Base-by-base conservation (phyloP, 2,329 filamentous ascomycete genomes). In the Pseudogymnoascus sp. region DNA sequence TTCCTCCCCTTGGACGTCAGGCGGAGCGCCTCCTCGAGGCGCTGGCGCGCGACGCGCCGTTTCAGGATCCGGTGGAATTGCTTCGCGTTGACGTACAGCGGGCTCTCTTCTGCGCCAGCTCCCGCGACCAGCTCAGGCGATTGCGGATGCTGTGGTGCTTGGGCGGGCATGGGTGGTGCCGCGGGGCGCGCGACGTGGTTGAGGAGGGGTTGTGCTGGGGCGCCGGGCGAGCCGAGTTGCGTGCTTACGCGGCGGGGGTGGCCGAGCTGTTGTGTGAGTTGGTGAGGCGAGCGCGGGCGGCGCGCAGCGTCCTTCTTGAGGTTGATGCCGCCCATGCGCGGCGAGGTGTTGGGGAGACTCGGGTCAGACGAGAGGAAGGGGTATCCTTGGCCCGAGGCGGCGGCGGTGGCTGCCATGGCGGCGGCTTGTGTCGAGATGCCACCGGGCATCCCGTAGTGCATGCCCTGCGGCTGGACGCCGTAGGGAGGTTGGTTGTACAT, bases 41-140 rank as follows among this genome's bases (percentile, higher is more conserved):
- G 91, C 76, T 97, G 95, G 35, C 95, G 85, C 6, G 95, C 95
- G 67, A 97, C 91, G 65, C 95, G 86, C 64, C 95, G 85, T 80
- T 99, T 97, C 63, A 99, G 78, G 60, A 99, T 99, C 26, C 95
- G 89, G 74, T 99, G 95, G 70, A 99, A 99, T 72, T 99, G 95
- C 76, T 99, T 99, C 4, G 95, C 95, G 71, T 99, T 99, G 72
- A 99, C 95, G 70, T 99, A 99, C 0, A 99, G 80, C 0, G 95
- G 95, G 0, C 93, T 93, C 73, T 99, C 95, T 74, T 97, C 95
- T 3, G 87, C 86, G 2, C 38, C 38, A 13, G 83, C 83, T 2
- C 80, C 82, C 7, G 88, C 80, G 1, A 89, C 83, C 70, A 95
- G 85, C 73, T 97, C 93, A 7, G 91, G 90, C 0, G 91, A 93